phyloP scores from a whole-genome alignment of 345 rosid genomes.

The thale cress (Arabidopsis thaliana) region DNA sequence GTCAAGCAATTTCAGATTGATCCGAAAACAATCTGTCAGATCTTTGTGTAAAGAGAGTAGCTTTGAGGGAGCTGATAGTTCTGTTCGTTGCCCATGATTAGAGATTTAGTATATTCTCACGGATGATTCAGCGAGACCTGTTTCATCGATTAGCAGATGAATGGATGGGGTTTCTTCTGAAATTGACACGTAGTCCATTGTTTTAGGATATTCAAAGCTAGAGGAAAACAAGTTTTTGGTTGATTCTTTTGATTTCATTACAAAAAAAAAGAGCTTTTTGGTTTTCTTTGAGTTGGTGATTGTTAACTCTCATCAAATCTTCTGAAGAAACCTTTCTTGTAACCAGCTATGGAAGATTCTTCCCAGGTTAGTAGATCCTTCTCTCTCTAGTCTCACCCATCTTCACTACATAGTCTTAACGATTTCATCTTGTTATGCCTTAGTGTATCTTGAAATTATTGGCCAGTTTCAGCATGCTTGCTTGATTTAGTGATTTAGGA shows the following conservation, averaged over 20 bases:
- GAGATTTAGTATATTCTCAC: constrained; percentile 33
- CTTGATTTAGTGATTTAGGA: background rate
- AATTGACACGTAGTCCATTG: background rate
- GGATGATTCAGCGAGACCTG: constrained; percentile 7
- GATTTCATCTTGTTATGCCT: constrained; percentile 1
- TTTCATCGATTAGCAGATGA: constrained; percentile 21
- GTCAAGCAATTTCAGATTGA: constrained; percentile 13
- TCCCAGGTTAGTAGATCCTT: constrained; percentile 44
- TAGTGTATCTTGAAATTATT: constrained; percentile 1
- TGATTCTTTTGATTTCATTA: constrained; percentile 11
- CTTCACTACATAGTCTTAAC: constrained; percentile 8
- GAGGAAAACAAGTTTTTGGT: constrained; percentile 26
- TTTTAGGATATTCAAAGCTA: constrained; percentile 24
- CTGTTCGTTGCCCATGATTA: constrained; percentile 19
- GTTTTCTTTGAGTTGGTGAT: constrained; percentile 3
- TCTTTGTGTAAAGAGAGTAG: constrained; percentile 32
- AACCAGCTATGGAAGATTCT: constrained; percentile 39
- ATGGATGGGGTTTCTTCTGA: constrained; percentile 17
- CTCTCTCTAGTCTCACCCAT: constrained; percentile 16
- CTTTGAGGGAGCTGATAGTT: constrained; percentile 37
- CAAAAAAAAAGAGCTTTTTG: constrained; percentile 13
- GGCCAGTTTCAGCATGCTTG: background rate
- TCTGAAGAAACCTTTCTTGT: constrained; percentile 19
- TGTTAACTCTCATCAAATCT: constrained; percentile 17
- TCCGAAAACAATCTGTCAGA: constrained; percentile 14